Conservation (phyloP, 352 stramenopile genomes). For the Peronosclerospora sorghi region DNA sequence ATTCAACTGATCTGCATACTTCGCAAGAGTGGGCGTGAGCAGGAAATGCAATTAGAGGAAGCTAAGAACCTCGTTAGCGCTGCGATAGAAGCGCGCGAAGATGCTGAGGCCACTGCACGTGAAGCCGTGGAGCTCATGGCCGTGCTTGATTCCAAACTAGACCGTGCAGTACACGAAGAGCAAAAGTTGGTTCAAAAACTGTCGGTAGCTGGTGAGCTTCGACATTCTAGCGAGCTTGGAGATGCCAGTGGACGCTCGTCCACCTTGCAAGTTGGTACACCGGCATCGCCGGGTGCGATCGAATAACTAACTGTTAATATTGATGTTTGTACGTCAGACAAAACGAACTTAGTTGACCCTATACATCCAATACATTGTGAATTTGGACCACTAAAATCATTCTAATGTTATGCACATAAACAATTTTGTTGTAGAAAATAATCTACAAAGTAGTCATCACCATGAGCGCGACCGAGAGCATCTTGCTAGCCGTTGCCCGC, state of each 20-base stretch:
- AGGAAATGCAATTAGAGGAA: constrained; percentile 65
- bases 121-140: constrained; percentile 65
- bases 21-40: constrained; percentile 53
- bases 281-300: constrained; percentile 11
- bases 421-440: no score
- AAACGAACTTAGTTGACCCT: no score
- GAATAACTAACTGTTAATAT: constrained; percentile 8
- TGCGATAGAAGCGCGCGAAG: constrained; percentile 68
- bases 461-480: constrained; percentile 35
- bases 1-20: constrained; percentile 62
- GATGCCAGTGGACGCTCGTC: constrained; percentile 10
- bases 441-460: background rate
- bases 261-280: constrained; percentile 17
- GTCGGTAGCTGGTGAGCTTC: constrained; percentile 14
- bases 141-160: constrained; percentile 60
- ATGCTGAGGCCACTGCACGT: constrained; percentile 54
- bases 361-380: no score
- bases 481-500: constrained; percentile 40
- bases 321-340: constrained; percentile 15
- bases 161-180: constrained; percentile 42
- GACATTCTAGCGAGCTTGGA: constrained; percentile 8
- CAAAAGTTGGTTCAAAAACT: constrained; percentile 10
- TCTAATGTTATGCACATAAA: no score
- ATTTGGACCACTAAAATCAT: no score
- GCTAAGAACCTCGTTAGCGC: constrained; percentile 62